Conservation (phyloP, 306 rosid genomes). For the Vigna angularis region DNA sequence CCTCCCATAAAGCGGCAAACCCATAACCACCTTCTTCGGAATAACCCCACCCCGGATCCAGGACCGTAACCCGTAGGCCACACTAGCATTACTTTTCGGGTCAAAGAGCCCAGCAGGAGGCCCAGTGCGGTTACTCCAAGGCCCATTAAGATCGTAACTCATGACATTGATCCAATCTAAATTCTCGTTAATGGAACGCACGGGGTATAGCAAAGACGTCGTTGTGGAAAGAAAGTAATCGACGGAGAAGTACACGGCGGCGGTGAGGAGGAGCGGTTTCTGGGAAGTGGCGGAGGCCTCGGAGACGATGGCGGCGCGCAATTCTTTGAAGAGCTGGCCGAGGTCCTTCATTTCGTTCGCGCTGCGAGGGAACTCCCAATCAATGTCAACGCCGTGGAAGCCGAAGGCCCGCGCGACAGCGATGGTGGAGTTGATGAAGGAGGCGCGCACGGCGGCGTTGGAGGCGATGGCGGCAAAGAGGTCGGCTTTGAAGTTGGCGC, state of each 20-base stretch:
- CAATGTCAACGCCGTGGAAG: slow-evolving; percentile 73
- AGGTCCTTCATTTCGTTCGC: slow-evolving; percentile 52
- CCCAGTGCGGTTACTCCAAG: slow-evolving; percentile 52
- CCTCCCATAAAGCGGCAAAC: slow-evolving; percentile 67
- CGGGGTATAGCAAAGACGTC: slow-evolving; percentile 52
- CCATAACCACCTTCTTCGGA: slow-evolving; percentile 61
- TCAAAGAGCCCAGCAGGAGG: slow-evolving; percentile 54
- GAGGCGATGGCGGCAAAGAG: slow-evolving; percentile 58
- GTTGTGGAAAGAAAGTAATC: slow-evolving; percentile 31
- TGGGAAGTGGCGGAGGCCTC: slow-evolving; percentile 41
- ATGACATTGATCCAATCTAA: slow-evolving; percentile 74
- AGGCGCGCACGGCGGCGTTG: slow-evolving; percentile 47
- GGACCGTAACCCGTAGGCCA: slow-evolving; percentile 57
- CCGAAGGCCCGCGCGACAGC: slow-evolving; percentile 62
- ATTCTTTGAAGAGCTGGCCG: slow-evolving; percentile 49
- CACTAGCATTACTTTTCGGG: slow-evolving; percentile 53
- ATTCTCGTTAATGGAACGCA: slow-evolving; percentile 43
- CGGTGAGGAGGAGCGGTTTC: slow-evolving; percentile 63
- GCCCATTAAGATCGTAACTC: slow-evolving; percentile 66
- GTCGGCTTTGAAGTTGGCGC: slow-evolving; percentile 38
- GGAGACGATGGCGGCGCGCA: slow-evolving; percentile 44
- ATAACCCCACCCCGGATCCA: slow-evolving; percentile 66
- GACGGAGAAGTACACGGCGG: slow-evolving; percentile 71
- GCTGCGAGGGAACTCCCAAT: slow-evolving; percentile 77
- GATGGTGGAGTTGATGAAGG: slow-evolving; percentile 67